Base-by-base conservation (phyloP, 1,139 yeast species). In the Saccharomyces hybrid region DNA sequence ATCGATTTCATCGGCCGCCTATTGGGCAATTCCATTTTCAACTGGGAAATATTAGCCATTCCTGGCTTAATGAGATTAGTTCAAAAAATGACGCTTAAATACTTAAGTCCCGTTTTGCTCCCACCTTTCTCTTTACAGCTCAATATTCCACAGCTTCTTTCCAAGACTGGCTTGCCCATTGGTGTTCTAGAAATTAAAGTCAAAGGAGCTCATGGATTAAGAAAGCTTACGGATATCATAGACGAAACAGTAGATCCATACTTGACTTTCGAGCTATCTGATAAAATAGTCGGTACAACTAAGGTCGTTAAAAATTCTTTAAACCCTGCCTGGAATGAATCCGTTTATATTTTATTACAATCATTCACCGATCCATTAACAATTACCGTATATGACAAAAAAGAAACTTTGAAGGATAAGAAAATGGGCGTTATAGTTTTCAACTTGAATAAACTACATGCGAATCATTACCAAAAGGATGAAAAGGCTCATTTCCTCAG, bases 201-300 rank as follows among this genome's bases (percentile, higher is more conserved):
- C 42, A 82, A 82, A 64, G 75, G 79, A 49, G 97, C 95, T 26
- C 78, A 77, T 60, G 81, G 79, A 48, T 75, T 93, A 65, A 82
- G 80, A 66, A 87, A 88, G 49, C 82, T 86, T 60, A 83, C 82
- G 49, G 71, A 73, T 56, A 75, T 86, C 51, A 67, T 81, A 60
- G 91, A 89, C 59, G 86, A 86, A 65, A 87, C 96, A 19, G 79
- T 90, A 62, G 97, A 93, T 68, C 98, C 99, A 9, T 93, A 88
- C 71, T 78, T 90, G 61, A 79, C 84, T n/a, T 78, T 84, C 67
- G 85, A 86, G 21, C 82, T 88, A 66, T 75, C 75, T 57, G 78
- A 79, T 53, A 77, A 74, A 54, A 78, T 81, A 24, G 74, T 80
- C 63, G 95, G 86, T 9, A 80, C 83, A 63, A 86, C 96, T 3